Percentiles rank a stretch among this genome's conserved stretches.
These are phyloP conservation scores for Plasmodium vivax DNA, from an alignment of 169 alveolate genomes.

Conservation along the genomic window DNA sequence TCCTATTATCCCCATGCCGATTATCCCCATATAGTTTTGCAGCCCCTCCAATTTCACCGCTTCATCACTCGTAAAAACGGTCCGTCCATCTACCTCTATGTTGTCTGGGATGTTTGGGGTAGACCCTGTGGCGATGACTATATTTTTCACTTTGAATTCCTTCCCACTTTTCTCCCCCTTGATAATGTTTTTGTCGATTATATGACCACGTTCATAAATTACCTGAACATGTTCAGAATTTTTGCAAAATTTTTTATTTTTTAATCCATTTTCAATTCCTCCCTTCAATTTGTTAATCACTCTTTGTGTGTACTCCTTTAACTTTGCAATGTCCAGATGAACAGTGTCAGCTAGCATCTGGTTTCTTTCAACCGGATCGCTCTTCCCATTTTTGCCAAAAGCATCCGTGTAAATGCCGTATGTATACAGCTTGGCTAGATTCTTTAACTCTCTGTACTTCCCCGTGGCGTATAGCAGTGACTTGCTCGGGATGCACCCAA, in stretches of 20 bases:
- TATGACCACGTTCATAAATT: slow-evolving; percentile 69
- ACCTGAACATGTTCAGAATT: slow-evolving; percentile 67
- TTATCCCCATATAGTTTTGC: slow-evolving; percentile 61
- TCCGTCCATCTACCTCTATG: slow-evolving; percentile 47
- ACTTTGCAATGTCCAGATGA: background rate
- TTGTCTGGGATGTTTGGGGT: slow-evolving; percentile 76
- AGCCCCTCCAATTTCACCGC: slow-evolving; percentile 74
- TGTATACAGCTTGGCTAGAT: slow-evolving; percentile 31
- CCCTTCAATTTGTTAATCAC: slow-evolving; percentile 14
- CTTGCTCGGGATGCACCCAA: slow-evolving; percentile 81
- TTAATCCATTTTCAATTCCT: slow-evolving; percentile 38
- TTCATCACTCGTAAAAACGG: slow-evolving; percentile 78
- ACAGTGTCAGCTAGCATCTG: slow-evolving; percentile 41
- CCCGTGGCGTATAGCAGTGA: slow-evolving; percentile 76
- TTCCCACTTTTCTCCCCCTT: slow-evolving; percentile 59
- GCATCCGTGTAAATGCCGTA: slow-evolving; percentile 71
- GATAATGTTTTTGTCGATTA: slow-evolving; percentile 37
- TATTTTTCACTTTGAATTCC: slow-evolving; percentile 52
- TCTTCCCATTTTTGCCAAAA: slow-evolving; percentile 2
- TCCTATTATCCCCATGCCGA: slow-evolving; percentile 81
- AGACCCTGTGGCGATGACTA: slow-evolving; percentile 81
- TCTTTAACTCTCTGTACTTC: slow-evolving; percentile 73
- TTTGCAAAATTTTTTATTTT: slow-evolving; percentile 26
- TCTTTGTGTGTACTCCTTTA: slow-evolving; percentile 29
- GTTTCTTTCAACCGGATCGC: slow-evolving; percentile 20